Evolutionary conservation across 495 filamentous ascomycete genomes (phyloP).

Genomic region (Penicillium manginii): DNA sequence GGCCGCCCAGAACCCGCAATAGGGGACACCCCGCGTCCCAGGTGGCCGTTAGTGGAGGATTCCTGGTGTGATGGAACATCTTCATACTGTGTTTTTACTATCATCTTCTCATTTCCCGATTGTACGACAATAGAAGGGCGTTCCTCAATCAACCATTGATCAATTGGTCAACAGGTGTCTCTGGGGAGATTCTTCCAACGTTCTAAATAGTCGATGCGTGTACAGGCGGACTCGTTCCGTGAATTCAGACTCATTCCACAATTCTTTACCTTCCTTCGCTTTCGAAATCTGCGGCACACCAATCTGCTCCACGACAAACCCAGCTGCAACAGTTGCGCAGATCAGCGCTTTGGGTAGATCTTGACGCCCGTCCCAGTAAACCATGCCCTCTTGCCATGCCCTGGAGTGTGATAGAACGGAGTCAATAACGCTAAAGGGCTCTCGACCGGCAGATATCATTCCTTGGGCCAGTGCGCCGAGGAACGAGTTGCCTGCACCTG

Average conservation of each 20-base stretch:
- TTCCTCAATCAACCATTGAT: conserved; percentile 42
- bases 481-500: conserved; percentile 94
- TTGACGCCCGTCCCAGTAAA: conserved; percentile 35
- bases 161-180: conserved; percentile 50
- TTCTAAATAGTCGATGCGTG: conserved; percentile 52
- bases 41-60: conserved; percentile 24
- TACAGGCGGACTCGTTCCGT: conserved; percentile 57
- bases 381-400: conserved; percentile 35
- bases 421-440: conserved; percentile 39
- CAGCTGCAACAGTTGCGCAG: conserved; percentile 83
- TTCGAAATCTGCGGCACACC: conserved; percentile 70
- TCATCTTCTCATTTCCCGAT: conserved; percentile 40
- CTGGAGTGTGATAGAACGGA: conserved; percentile 37
- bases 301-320: conserved; percentile 93
- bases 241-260: conserved; percentile 74
- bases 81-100: conserved; percentile 41
- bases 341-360: conserved; percentile 69
- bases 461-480: conserved; percentile 82
- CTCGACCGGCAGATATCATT: conserved; percentile 59
- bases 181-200: conserved; percentile 50
- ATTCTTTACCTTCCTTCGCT: conserved; percentile 60
- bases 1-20: conserved; percentile 61
- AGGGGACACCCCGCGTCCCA: conserved; percentile 22
- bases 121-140: conserved; percentile 53
- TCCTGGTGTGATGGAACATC: conserved; percentile 35